Base-by-base conservation (phyloP, 2,329 filamentous ascomycete genomes). In the Aureobasidium sp. region DNA sequence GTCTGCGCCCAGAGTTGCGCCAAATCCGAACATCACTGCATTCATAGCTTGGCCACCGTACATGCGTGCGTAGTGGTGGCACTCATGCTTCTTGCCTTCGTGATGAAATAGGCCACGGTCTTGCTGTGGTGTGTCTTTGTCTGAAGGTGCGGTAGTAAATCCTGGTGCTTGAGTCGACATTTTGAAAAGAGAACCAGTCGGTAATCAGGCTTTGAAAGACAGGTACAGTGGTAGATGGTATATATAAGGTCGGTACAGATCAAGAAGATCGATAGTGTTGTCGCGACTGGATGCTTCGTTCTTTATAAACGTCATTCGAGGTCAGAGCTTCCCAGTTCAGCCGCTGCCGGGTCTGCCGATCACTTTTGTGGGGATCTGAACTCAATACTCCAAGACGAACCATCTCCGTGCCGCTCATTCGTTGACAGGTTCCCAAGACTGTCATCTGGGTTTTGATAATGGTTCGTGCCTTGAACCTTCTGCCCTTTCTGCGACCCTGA, bases 31-130 rank as follows among this genome's bases (percentile, higher is more conserved):
- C 62, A 68, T 65, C 10, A 65, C 63, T 1, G 69, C 69, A 10
- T 67, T 60, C n/a, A 66, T 39, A 5, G 64, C 68, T 55, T 69
- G 66, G 1, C 69, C 69, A 13, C 69, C 69, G 61, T 70, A 71
- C 68, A 68, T 69, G 37, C 69, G 61, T 46, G 69, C 42, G 47
- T 70, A 70, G 55, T 71, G 69, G 59, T 71, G 69, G 8, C 58
- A 65, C 52, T 70, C 61, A 64, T 71, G 69, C 48, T 70, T 70
- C 60, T 67, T 62, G 23, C 64, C 62, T 52, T 70, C 66, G 15
- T 69, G 65, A 51, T 70, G 39, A 65, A 71, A 71, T 55, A 69
- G 55, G 15, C 64, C 64, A 27, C 69, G 65, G 48, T 70, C 66
- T 64, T 70, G 69, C 20, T 58, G 46, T 29, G 68, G 69, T 29